Evolutionary conservation across 1,284 basidiomycete species (phyloP).

Genomic region (Somion occarium): DNA sequence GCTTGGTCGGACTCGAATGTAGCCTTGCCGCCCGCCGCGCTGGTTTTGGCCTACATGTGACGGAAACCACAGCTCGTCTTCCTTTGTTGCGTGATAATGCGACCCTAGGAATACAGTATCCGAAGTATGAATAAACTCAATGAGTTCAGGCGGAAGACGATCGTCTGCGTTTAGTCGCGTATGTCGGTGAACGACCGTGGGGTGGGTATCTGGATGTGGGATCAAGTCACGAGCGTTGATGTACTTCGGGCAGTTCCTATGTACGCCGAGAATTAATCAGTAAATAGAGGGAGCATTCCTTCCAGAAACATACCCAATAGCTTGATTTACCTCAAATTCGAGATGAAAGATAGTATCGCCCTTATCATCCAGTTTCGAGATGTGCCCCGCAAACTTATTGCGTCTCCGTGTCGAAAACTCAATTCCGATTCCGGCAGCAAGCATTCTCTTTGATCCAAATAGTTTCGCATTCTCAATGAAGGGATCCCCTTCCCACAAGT

Average conservation of each 20-base stretch:
- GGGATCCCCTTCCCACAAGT: conserved; percentile 55
- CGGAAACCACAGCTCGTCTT: conserved; percentile 34
- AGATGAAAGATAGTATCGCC: conserved; percentile 21
- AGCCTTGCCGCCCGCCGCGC: conserved; percentile 56
- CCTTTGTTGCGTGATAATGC: conserved; percentile 36
- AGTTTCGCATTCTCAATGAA: conserved; percentile 33
- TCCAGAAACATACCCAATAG: conserved; percentile 47
- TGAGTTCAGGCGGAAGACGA: conserved; percentile 43
- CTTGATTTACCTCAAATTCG: conserved; percentile 45
- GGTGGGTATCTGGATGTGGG: conserved; percentile 33
- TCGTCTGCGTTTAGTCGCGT: conserved; percentile 31
- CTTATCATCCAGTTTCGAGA: conserved; percentile 28
- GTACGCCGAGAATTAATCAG: not conserved
- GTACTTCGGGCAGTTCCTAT: conserved; percentile 65
- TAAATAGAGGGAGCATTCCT: too few relatives aligned
- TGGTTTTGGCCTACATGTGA: conserved; percentile 65
- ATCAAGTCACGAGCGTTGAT: conserved; percentile 50
- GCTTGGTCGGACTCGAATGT: conserved; percentile 48
- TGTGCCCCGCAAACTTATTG: conserved; percentile 57
- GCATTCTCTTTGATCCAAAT: conserved; percentile 25
- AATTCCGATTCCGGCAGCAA: conserved; percentile 57
- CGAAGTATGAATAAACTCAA: conserved; percentile 41
- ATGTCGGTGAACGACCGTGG: conserved; percentile 32
- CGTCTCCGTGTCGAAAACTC: conserved; percentile 52
- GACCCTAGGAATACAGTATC: conserved; percentile 58